phyloP scores from a whole-genome alignment of 2,329 filamentous ascomycete species.

The Eurotiales sp. region DNA sequence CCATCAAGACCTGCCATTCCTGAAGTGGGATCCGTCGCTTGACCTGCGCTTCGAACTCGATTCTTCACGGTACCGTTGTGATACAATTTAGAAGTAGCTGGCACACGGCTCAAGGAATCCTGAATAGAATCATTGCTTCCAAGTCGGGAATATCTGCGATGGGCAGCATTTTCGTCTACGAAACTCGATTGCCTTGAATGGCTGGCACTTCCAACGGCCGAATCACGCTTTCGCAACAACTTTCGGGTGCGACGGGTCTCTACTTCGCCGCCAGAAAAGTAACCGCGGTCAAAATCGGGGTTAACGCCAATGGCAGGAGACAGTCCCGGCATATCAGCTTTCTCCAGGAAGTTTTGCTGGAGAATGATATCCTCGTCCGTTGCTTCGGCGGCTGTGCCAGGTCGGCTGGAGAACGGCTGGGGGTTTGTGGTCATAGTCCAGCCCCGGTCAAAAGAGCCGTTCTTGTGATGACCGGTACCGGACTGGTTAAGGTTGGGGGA shows the following conservation, averaged over 20 bases:
- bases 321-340: constrained; percentile 3
- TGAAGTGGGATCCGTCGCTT: constrained; percentile 34
- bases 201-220: constrained; percentile 36
- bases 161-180: constrained; percentile 67
- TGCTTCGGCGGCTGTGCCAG: constrained; percentile 31
- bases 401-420: constrained; percentile 29
- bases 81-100: constrained; percentile 65
- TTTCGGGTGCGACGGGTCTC: constrained; percentile 70
- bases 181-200: constrained; percentile 74
- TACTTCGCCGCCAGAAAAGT: constrained; percentile 85
- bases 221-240: constrained; percentile 70
- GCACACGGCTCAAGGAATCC: constrained; percentile 50
- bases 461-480: constrained; percentile 49
- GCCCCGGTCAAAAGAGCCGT: constrained; percentile 56
- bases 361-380: constrained; percentile 19
- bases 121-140: constrained; percentile 73
- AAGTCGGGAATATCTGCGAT: constrained; percentile 71
- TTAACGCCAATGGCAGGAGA: constrained; percentile 23
- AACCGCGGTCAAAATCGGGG: constrained; percentile 72
- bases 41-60: constrained; percentile 58
- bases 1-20: constrained; percentile 52
- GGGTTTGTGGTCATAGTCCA: constrained; percentile 52
- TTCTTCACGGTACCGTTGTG: constrained; percentile 54
- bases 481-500: constrained; percentile 25
- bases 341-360: constrained; percentile 19